Evolutionary conservation across 768 basidiomycete species (phyloP).

Genomic region (Lyophyllum semitale): DNA sequence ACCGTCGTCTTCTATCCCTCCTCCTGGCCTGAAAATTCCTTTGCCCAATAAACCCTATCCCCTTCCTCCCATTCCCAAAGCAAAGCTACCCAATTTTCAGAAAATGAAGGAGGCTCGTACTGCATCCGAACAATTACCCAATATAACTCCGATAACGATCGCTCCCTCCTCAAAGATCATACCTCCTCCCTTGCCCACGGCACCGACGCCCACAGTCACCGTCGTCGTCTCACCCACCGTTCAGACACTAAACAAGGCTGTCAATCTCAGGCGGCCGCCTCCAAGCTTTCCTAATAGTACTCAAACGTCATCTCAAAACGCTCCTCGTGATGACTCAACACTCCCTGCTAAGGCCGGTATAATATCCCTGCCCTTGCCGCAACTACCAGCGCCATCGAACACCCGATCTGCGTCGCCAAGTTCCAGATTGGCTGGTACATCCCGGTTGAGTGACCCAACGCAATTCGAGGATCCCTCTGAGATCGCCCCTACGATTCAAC

Average conservation of each 20-base stretch:
- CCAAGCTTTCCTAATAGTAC: neutral
- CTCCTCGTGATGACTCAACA: neutral
- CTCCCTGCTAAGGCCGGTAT: neutral
- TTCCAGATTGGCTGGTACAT: neutral
- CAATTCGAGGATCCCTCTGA: conserved; percentile 8
- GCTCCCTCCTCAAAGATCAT: neutral
- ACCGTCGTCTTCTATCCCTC: neutral
- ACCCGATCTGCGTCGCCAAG: neutral
- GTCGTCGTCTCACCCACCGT: neutral
- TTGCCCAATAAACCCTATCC: neutral
- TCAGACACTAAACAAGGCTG: neutral
- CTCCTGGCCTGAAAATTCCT: neutral
- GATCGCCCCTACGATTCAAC: conserved; percentile 13
- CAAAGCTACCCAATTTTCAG: neutral
- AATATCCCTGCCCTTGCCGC: neutral
- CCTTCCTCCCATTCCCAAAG: neutral
- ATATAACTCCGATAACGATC: neutral
- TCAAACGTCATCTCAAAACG: neutral
- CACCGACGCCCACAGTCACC: neutral
- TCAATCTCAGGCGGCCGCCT: neutral
- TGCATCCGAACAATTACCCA: neutral
- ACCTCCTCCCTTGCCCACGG: neutral
- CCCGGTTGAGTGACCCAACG: neutral
- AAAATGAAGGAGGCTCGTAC: neutral
- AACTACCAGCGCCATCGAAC: no score